Evolutionary conservation across 306 rosid species (phyloP).

Genomic region (Lathyrus sativus): DNA sequence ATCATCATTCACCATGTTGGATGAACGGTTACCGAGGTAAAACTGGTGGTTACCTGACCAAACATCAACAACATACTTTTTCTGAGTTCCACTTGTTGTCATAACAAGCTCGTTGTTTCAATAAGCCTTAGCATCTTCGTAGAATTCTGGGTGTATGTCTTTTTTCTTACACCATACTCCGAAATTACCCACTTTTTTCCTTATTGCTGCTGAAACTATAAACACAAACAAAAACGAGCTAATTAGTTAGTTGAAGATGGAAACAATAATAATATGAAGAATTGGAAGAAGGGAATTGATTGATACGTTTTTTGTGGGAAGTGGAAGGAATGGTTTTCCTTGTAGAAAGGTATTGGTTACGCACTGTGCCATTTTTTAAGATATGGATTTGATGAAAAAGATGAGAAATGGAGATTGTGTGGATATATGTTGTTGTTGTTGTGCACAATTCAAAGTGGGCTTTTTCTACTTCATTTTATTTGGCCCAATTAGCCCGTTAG

Average conservation of each 20-base stretch:
- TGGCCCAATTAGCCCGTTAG: background rate
- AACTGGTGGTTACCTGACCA: conserved; percentile 99
- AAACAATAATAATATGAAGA: background rate
- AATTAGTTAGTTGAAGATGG: background rate
- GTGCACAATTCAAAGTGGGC: background rate
- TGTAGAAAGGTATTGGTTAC: conserved; percentile 57
- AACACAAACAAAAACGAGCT: background rate
- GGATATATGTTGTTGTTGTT: background rate
- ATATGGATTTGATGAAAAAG: conserved; percentile 32
- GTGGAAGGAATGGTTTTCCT: conserved; percentile 44
- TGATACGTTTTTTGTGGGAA: conserved; percentile 36
- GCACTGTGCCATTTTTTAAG: conserved; percentile 62
- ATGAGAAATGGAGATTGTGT: conserved; percentile 11
- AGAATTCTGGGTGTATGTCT: conserved; percentile 77
- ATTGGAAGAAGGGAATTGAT: background rate
- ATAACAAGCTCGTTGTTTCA: conserved; percentile 81
- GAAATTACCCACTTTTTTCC: conserved; percentile 24
- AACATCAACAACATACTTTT: conserved; percentile 89
- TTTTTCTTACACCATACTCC: conserved; percentile 80
- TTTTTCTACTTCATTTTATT: background rate
- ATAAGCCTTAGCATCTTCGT: conserved; percentile 79
- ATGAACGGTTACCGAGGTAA: conserved; percentile 84
- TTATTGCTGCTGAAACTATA: conserved; percentile 30
- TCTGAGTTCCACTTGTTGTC: conserved; percentile 92
- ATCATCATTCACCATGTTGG: conserved; percentile 55